Conservation (phyloP, 257 asterid genomes). For the Nicotiana obtusifolia region DNA sequence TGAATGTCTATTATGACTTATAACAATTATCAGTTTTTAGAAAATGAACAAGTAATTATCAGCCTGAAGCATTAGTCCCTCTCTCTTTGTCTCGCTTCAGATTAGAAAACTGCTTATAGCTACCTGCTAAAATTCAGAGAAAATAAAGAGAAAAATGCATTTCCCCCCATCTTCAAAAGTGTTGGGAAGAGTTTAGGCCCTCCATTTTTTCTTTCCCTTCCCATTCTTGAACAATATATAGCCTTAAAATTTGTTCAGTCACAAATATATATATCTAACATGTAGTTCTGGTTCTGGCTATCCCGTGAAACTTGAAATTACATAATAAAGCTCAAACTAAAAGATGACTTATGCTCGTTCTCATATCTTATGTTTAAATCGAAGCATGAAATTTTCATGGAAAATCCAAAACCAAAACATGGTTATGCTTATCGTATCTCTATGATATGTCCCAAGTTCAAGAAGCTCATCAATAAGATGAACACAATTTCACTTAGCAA, state of each 20-base stretch:
- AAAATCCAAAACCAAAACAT: not conserved
- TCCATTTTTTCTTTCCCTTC: not conserved
- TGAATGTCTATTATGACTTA: not conserved
- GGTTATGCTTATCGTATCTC: not conserved
- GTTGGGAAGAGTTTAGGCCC: not conserved
- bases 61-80: not conserved
- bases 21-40: too few species aligned
- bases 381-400: not conserved
- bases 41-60: not conserved
- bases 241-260: not conserved
- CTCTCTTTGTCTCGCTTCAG: not conserved
- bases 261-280: not conserved
- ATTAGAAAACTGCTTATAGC: not conserved
- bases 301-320: not conserved
- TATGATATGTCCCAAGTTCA: not conserved
- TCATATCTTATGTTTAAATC: not conserved
- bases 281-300: not conserved
- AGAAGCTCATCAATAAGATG: conserved; percentile 8
- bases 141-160: not conserved
- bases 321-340: not conserved
- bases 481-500: not conserved
- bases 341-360: not conserved
- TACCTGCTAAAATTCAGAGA: not conserved
- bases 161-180: not conserved
- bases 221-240: conserved; percentile 2